Evolutionary conservation across 1,284 basidiomycete species (phyloP), one percentile per base, ranked within the genome.

Genomic region (Afroboletus lepidellus): DNA sequence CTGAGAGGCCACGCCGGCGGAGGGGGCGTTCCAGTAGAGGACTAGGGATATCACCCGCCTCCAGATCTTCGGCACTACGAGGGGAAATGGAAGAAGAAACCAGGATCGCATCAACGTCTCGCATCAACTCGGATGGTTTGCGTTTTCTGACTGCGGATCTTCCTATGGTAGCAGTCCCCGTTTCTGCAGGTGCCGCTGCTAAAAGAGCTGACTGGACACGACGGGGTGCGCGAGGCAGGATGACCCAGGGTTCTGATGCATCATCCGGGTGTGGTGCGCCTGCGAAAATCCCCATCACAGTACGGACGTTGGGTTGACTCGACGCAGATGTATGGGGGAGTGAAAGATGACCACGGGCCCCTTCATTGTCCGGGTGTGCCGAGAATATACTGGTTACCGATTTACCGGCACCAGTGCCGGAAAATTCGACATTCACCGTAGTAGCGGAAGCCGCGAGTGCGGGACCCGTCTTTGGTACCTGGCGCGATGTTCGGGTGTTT

Each of bases 401-500:
- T 51, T 87, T 77, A 16, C 91, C 85, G 8, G 85, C 79, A 16
- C 87, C 90, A 2, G 81, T 72, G 3, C 88, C 87, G 6, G 86
- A 90, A 71, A 96, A 96, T 73, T 96, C 94, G 49, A 98, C 93
- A 55, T 92, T 94, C 60, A 97, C 92, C 0, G 91, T 93, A 30
- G 90, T 94, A 1, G 90, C 79, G 18, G 89, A 91, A 4, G 94
- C 91, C 6, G 87, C 85, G 21, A 92, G 80, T 16, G 90, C 91
- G 1, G 93, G 86, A 1, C 83, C 81, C 20, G 87, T 77, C 67
- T 96, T 97, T 0, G 89, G 81, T 13, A 78, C 80, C 0, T 78
- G 61, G n/a, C 78, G 77, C 5, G 74, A 57, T 15, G 66, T 57
- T 6, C 53, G 60, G 20, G 46, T 48, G 41, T 46, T 59, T 21